Conservation (phyloP, 306 rosid genomes). For the Rosa lucieae region DNA sequence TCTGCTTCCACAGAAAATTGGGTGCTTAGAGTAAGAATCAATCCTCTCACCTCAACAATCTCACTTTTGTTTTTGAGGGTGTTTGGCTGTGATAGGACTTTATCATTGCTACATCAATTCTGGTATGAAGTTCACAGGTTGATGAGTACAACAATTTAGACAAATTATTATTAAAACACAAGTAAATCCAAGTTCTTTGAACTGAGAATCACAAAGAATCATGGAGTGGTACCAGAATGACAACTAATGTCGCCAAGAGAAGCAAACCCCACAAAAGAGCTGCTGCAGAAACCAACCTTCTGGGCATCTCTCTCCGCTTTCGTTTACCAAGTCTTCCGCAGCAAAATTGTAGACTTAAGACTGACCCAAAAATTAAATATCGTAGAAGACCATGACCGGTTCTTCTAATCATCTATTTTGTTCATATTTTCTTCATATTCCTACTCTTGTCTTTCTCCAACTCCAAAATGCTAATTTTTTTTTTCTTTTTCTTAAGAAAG, state of each 20-base stretch:
- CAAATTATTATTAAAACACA: not conserved
- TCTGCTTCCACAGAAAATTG: constrained; percentile 5
- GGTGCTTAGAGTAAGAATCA: not conserved
- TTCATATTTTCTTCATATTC: not conserved
- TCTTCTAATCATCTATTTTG: not conserved
- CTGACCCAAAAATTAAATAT: not conserved
- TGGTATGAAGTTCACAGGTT: constrained; percentile 14
- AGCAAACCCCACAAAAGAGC: constrained; percentile 42
- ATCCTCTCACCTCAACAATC: constrained; percentile 21
- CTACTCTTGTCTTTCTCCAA: not conserved
- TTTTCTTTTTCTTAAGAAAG: too few species aligned
- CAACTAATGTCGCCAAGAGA: constrained; percentile 34
- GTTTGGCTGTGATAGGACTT: constrained; percentile 10
- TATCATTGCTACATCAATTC: constrained; percentile 31
- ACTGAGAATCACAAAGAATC: not conserved
- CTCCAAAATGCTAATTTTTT: not conserved
- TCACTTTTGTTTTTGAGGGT: constrained; percentile 15
- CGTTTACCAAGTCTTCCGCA: not conserved
- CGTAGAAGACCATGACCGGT: not conserved
- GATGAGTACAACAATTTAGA: not conserved
- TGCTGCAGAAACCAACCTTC: constrained; percentile 27
- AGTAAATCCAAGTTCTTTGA: not conserved
- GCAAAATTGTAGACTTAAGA: not conserved
- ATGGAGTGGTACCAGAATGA: constrained; percentile 38
- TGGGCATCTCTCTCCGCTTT: constrained; percentile 20